These are phyloP conservation scores for Yamadazyma insecticola DNA, from an alignment of 805 yeast genomes.

Conservation along the genomic window DNA sequence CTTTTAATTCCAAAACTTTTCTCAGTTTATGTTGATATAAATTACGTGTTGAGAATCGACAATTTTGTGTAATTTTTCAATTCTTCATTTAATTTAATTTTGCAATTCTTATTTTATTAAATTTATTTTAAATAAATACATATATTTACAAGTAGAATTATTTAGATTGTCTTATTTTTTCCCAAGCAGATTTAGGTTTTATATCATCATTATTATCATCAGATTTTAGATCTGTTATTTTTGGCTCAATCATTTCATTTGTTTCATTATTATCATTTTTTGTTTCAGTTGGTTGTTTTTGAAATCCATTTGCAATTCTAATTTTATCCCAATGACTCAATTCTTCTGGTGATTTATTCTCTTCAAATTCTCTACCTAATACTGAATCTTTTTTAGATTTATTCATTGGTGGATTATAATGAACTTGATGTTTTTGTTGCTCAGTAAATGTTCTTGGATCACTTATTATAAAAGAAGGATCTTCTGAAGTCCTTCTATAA, in stretches of 20 bases:
- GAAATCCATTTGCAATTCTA: constrained; percentile 23
- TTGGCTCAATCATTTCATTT: constrained; percentile 10
- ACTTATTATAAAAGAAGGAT: constrained; percentile 48
- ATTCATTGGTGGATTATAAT: constrained; percentile 15
- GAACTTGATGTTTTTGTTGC: constrained; percentile 24
- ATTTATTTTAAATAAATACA: too few species aligned
- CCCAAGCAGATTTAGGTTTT: constrained; percentile 1
- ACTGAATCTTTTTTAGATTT: background rate
- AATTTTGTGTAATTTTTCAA: too few species aligned
- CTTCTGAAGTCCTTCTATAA: constrained; percentile 45
- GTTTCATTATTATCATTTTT: background rate
- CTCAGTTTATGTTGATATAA: background rate
- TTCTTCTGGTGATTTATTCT: constrained; percentile 4
- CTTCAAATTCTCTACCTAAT: constrained; percentile 2
- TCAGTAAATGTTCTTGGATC: constrained; percentile 46
- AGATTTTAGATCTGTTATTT: constrained; percentile 31
- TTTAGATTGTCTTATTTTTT: background rate
- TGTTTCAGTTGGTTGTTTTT: constrained; percentile 9
- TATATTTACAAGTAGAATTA: too few species aligned
- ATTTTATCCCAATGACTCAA: constrained; percentile 30
- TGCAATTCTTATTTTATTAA: too few species aligned
- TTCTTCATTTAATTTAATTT: too few species aligned
- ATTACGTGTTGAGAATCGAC: too few species aligned
- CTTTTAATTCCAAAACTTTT: background rate
- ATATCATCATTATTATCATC: background rate